Base-by-base conservation (phyloP, 768 basidiomycete species). In the Russula brevipes region DNA sequence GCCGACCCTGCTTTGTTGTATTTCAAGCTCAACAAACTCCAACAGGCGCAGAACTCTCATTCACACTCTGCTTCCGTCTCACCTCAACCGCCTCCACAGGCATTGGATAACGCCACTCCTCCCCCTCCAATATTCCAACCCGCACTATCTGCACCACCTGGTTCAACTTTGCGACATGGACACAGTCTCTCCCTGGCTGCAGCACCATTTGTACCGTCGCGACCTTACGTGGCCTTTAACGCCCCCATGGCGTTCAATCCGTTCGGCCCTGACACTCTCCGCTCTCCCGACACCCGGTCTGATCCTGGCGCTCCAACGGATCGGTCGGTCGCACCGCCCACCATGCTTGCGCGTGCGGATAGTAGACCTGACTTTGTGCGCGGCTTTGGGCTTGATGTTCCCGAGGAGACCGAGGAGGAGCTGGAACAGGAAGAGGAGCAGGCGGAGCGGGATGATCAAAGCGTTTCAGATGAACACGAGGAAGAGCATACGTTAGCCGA, bases 1-100 rank as follows among this genome's bases (percentile, higher is more conserved):
- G 91, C 91, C 4, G 91, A 93, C 71, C 91, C 91, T 35, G 87
- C 88, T 19, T 74, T 94, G 30, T 78, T 94, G 19, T 81, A 85
- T 67, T 91, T 88, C 76, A 92, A 91, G 73, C 78, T 93, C 49
- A 91, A 90, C 75, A 91, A 90, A 74, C 78, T 94, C 10, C 90
- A 91, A 66, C 86, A 86, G 73, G 81, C 86, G 0, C 88, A 89
- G 59, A 81, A 68, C 57, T 75, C 82, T 3, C 76, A 80, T 4
- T 71, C 78, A 1, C 79, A 77, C 57, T 89, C 88, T 1, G 71
- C 85, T 35, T 75, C 86, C 12, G 74, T 81, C 8, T 91, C 90
- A 3, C 90, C 89, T 0, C 85, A 86, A 60, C 84, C 83, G 19
- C 76, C 79, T 0, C 11, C 8, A 4, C 44, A 41, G 24, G 78